Evolutionary conservation across 139 green algal species (phyloP).

Genomic region (Volvox africanus): DNA sequence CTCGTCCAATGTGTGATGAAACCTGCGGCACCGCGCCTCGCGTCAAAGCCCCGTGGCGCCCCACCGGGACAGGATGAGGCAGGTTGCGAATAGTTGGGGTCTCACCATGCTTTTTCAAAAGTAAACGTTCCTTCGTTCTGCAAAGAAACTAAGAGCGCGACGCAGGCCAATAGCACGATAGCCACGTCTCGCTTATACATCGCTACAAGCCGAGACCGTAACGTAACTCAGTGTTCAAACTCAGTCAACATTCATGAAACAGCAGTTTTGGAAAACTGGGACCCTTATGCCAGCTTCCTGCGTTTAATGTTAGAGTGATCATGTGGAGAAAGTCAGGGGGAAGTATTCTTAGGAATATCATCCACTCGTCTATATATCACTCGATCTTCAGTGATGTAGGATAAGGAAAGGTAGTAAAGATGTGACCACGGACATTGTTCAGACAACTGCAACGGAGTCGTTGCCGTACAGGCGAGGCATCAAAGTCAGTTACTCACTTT

Average conservation of each 20-base stretch:
- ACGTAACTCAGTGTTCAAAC: not conserved
- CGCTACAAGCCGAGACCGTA: not conserved
- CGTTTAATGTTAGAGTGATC: too few relatives aligned
- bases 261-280: not conserved
- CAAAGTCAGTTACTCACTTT: too few relatives aligned
- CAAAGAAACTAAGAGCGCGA: constrained; percentile 84
- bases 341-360: too few relatives aligned
- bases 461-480: too few relatives aligned
- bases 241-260: not conserved
- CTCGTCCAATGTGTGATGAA: constrained; percentile 33
- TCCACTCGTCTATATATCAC: too few relatives aligned
- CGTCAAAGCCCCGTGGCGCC: not conserved
- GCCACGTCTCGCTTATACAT: constrained; percentile 89
- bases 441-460: too few relatives aligned
- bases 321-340: too few relatives aligned
- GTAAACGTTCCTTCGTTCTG: constrained; percentile 86
- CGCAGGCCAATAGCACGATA: constrained; percentile 83
- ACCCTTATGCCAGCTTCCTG: too few relatives aligned
- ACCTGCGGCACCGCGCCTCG: constrained; percentile 24
- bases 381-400: too few relatives aligned
- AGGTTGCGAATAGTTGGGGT: not conserved
- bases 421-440: too few relatives aligned
- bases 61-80: not conserved
- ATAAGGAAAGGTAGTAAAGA: too few relatives aligned
- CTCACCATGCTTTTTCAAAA: constrained; percentile 91